Evolutionary conservation across 306 rosid genomes (phyloP), one percentile per base, ranked within the genome.

Genomic region (Alnus rubra): DNA sequence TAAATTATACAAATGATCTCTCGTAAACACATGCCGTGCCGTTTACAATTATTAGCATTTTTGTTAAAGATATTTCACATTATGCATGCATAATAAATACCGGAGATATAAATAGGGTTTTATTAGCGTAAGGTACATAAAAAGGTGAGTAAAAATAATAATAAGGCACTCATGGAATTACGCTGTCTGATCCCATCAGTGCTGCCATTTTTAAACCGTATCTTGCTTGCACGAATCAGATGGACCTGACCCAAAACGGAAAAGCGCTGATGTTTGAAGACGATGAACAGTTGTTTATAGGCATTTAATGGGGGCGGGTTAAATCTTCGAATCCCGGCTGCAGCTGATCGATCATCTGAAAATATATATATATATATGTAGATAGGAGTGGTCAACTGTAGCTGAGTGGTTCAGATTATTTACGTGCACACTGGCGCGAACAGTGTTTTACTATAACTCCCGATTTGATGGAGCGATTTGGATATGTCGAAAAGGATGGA

Each of bases 401-500:
- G 77, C 84, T 87, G 85, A 82, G 50, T 79, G 84, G 82, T 4
- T 82, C 82, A 64, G 83, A 84, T 71, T 77, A 78, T 74, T 92
- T 80, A 82, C 97, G 93, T 92, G 97, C 84, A 75, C 77, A 68
- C 85, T 75, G 52, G 52, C 82, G 63, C n/a, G n/a, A 87, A 91
- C 93, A 89, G 92, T 91, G 81, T 62, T 33, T 12, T 68, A 75
- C 71, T 84, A 84, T 78, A 5, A 62, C 74, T 82, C 74, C n/a
- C 53, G 92, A 90, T 87, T 88, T 92, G 97, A 93, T 83, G 71
- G 76, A 78, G 69, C 83, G 89, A 91, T 84, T 89, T 87, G 3
- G 98, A 90, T 86, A 59, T 86, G 73, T 90, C 28, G 28, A 23
- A 23, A 23, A 23, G 28, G 28, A 23, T 23, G 28, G 28, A 23